These are phyloP conservation scores for Cladorrhinum sp. DNA, from an alignment of 2,329 filamentous ascomycete species.

Conservation along the genomic window DNA sequence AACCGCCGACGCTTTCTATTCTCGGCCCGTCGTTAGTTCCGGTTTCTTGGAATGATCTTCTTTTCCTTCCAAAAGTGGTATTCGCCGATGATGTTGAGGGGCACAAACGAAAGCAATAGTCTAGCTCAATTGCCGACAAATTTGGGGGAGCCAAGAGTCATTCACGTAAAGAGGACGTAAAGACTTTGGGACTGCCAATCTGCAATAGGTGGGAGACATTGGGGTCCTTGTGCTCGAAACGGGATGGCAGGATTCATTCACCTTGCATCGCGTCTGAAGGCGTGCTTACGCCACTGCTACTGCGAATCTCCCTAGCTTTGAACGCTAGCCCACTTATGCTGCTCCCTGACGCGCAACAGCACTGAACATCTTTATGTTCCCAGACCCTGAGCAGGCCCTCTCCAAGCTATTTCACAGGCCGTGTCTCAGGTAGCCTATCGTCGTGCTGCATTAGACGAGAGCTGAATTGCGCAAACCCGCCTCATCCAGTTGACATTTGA, in stretches of 20 bases:
- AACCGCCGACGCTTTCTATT: neutral
- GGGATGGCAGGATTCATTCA: constrained; percentile 1
- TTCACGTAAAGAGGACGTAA: constrained; percentile 26
- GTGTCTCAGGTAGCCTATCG: neutral
- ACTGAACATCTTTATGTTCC: neutral
- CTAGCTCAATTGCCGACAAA: constrained; percentile 2
- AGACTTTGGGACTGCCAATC: neutral
- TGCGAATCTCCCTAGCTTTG: constrained; percentile 10
- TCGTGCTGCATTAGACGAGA: neutral
- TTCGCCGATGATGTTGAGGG: constrained; percentile 11
- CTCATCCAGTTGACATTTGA: neutral
- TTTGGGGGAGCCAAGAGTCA: constrained; percentile 17
- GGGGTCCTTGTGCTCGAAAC: neutral
- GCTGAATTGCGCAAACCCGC: neutral
- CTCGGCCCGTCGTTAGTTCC: constrained; percentile 15
- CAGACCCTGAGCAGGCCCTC: too few relatives aligned
- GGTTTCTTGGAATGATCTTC: constrained; percentile 8
- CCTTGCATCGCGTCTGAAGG: constrained; percentile 24
- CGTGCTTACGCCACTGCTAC: constrained; percentile 24
- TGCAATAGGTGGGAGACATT: constrained; percentile 9
- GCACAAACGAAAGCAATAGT: constrained; percentile 13
- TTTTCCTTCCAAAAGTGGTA: constrained; percentile 6
- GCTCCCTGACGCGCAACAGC: neutral
- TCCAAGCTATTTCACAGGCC: neutral
- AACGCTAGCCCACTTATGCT: constrained; percentile 17